phyloP scores from a whole-genome alignment of 2,329 filamentous ascomycete species.

The Ophiostoma sp. region DNA sequence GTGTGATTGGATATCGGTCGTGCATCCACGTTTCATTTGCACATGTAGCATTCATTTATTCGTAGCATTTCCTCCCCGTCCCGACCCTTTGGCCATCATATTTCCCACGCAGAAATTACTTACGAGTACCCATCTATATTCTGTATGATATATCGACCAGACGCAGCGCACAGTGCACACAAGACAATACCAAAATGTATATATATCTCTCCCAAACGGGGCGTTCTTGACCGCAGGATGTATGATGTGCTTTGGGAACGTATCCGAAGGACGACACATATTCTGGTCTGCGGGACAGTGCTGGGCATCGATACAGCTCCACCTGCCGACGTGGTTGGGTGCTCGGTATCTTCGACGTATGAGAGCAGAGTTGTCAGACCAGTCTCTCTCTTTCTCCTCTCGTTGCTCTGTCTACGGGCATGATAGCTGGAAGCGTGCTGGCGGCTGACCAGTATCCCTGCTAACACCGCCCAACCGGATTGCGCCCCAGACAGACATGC shows the following conservation, averaged over 20 bases:
- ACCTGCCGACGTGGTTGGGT: slow-evolving; percentile 13
- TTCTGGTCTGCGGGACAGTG: background rate
- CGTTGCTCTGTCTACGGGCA: slow-evolving; percentile 10
- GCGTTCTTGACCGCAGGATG: too few relatives aligned
- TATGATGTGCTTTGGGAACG: too few relatives aligned
- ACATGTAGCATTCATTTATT: background rate
- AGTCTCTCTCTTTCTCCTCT: background rate
- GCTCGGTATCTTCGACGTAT: background rate
- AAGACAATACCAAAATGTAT: too few relatives aligned
- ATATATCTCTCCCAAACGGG: too few relatives aligned
- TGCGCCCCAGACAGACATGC: background rate
- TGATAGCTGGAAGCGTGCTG: background rate
- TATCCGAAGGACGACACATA: background rate
- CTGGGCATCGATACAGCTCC: slow-evolving; percentile 10
- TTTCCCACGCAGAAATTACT: too few relatives aligned
- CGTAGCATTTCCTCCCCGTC: too few relatives aligned
- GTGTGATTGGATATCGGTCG: background rate
- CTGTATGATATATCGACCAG: too few relatives aligned
- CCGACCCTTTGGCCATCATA: too few relatives aligned
- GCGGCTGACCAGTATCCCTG: background rate
- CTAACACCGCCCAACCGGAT: slow-evolving; percentile 6
- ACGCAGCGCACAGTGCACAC: too few relatives aligned
- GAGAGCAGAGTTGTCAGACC: background rate
- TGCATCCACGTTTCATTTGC: background rate
- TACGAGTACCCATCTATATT: too few relatives aligned